Base-by-base conservation (phyloP, 2,329 filamentous ascomycete genomes). In the Chrysoporthe cubensis region DNA sequence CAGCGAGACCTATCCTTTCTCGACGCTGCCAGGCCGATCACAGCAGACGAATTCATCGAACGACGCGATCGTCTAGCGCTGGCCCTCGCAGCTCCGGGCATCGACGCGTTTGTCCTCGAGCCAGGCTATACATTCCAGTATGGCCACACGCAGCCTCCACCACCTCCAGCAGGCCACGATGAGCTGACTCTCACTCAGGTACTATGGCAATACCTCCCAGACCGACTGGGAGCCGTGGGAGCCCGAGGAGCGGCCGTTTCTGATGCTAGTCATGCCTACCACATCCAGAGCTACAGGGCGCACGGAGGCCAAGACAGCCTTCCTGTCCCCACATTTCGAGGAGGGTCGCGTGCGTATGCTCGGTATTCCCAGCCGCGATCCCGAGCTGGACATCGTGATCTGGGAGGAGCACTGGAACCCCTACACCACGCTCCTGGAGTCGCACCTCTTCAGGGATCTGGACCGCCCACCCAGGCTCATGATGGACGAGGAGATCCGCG, bases 401-500 rank as follows among this genome's bases (percentile, higher is more conserved):
- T 90, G 88, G 82, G 87, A 90, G 75, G 88, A 90, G 72, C 87
- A 89, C 71, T 89, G 87, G 87, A 82, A 89, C 73, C 87, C 87
- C 1, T 90, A 89, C 74, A 75, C 76, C 0, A 89, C 85, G 0
- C 78, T 90, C 21, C 76, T 81, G 14, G 70, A 81, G 34, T 84
- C 82, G 0, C 78, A 74, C 8, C 75, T 84, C 1, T 83, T 84
- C 61, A 69, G 70, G 11, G 46, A 67, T 2, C 13, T 61, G 6
- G 40, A 14, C 3, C 52, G 44, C 34, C 75, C 75, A 1, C 76
- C 76, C 5, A 82, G 74, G n/a, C 71, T 90, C n/a, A 88, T 90
- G 84, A 82, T 88, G 16, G 88, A 90, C 70, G 87, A 90, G 70
- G 88, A 90, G 72, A 88, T 89, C 74, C 82, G 88, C 2, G 87